Conservation (phyloP, 306 rosid species). For the Carpinus viminea region DNA sequence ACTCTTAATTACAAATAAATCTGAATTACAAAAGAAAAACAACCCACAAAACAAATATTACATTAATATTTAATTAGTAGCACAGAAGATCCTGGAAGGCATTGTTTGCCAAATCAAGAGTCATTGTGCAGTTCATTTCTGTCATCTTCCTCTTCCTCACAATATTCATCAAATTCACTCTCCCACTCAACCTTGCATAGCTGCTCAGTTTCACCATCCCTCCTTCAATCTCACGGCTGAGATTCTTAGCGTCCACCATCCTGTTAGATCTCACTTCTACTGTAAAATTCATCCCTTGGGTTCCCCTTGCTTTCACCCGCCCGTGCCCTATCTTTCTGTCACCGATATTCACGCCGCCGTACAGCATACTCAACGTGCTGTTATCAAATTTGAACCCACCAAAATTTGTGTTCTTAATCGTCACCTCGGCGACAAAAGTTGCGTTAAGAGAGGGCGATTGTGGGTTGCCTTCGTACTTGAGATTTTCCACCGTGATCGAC, state of each 20-base stretch:
- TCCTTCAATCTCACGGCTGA: slow-evolving; percentile 30
- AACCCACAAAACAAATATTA: background rate
- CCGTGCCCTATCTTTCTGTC: slow-evolving; percentile 18
- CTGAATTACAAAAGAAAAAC: background rate
- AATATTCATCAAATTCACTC: slow-evolving; percentile 40
- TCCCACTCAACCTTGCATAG: slow-evolving; percentile 44
- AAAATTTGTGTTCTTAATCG: slow-evolving; percentile 52
- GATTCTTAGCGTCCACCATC: slow-evolving; percentile 14
- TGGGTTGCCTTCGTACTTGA: slow-evolving; percentile 20
- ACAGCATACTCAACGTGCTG: slow-evolving; percentile 28
- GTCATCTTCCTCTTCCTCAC: slow-evolving; percentile 32
- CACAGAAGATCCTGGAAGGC: slow-evolving; percentile 44
- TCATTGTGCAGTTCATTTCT: slow-evolving; percentile 49
- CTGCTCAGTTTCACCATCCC: slow-evolving; percentile 49
- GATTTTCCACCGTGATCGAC: slow-evolving; percentile 31
- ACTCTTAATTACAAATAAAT: background rate
- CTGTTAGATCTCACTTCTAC: slow-evolving; percentile 32
- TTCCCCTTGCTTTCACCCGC: slow-evolving; percentile 31
- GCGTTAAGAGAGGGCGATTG: slow-evolving; percentile 39
- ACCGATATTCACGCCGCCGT: slow-evolving; percentile 33
- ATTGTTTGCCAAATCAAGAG: slow-evolving; percentile 43
- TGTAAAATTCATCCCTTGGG: slow-evolving; percentile 15
- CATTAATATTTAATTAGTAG: background rate
- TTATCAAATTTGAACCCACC: slow-evolving; percentile 45
- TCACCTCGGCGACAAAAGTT: slow-evolving; percentile 32